A percentile compares a stretch with the other conserved stretches of the same genome.
Conservation (phyloP, 441 rosid species). For the Kokia cookei region DNA sequence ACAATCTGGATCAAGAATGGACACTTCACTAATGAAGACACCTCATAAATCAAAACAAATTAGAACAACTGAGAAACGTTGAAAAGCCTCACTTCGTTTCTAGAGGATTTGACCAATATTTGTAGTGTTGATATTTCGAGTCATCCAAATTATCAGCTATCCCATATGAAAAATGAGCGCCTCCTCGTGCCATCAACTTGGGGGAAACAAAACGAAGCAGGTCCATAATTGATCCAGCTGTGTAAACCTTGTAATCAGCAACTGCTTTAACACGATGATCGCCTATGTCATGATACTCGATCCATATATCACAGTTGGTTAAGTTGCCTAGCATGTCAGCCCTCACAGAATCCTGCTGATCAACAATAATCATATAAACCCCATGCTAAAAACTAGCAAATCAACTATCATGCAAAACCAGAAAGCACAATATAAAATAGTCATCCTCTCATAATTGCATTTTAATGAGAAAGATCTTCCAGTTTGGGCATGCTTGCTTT, state of each 20-base stretch:
- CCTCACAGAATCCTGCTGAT: slow-evolving; percentile 29
- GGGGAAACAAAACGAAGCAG: slow-evolving; percentile 44
- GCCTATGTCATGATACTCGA: slow-evolving; percentile 45
- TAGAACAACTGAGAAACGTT: background rate
- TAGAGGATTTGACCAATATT: slow-evolving; percentile 51
- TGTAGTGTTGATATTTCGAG: slow-evolving; percentile 36
- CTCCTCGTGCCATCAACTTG: slow-evolving; percentile 44
- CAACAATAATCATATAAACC: background rate
- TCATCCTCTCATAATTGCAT: background rate
- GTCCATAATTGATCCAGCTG: slow-evolving; percentile 33
- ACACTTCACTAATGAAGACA: background rate
- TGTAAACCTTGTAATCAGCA: slow-evolving; percentile 35
- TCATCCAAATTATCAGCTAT: slow-evolving; percentile 48
- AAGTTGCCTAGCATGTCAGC: slow-evolving; percentile 24
- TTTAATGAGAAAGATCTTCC: background rate
- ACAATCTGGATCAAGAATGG: background rate
- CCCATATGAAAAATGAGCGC: slow-evolving; percentile 43
- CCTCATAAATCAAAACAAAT: background rate
- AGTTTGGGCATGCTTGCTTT: background rate
- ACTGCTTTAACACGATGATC: slow-evolving; percentile 31
- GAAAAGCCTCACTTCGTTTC: slow-evolving; percentile 35
- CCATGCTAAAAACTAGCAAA: background rate
- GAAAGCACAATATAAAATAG: background rate
- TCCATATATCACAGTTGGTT: slow-evolving; percentile 41
- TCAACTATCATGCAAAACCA: background rate